These are phyloP conservation scores for Mycena galopus DNA, from an alignment of 768 basidiomycete species.

Conservation along the genomic window DNA sequence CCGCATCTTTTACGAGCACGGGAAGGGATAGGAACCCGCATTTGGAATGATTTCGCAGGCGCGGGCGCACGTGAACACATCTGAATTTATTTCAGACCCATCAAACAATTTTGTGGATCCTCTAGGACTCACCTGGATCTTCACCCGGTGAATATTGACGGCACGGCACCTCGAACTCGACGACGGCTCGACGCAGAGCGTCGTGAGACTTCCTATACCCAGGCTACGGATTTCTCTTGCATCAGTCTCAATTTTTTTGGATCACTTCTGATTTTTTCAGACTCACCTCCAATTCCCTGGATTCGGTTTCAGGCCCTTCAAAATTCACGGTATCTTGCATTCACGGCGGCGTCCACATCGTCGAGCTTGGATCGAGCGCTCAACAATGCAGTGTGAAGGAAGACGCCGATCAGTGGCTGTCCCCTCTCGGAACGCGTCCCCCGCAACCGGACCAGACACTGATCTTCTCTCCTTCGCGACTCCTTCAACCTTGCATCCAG, in stretches of 20 bases:
- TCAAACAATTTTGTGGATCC: not conserved
- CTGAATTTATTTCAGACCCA: not conserved
- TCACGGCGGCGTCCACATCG: too few species aligned
- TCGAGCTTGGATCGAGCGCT: too few species aligned
- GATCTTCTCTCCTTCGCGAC: too few species aligned
- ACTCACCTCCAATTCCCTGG: too few species aligned
- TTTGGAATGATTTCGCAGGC: not conserved
- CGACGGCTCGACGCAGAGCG: not conserved
- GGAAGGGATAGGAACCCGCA: not conserved
- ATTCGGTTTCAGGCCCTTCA: too few species aligned
- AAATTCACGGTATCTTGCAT: too few species aligned
- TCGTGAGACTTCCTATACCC: not conserved
- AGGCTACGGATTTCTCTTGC: not conserved
- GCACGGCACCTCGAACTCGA: not conserved
- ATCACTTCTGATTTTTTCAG: not conserved
- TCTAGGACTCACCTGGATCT: not conserved
- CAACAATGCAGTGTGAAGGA: too few species aligned
- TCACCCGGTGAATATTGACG: not conserved
- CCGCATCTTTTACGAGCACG: not conserved
- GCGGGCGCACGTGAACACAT: not conserved
- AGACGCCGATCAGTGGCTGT: too few species aligned
- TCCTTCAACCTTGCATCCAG: too few species aligned
- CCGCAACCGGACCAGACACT: too few species aligned
- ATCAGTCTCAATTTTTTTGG: not conserved
- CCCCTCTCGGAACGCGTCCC: too few species aligned